phyloP scores from a whole-genome alignment of 2,329 filamentous ascomycete species.

The Colletotrichum musicola region DNA sequence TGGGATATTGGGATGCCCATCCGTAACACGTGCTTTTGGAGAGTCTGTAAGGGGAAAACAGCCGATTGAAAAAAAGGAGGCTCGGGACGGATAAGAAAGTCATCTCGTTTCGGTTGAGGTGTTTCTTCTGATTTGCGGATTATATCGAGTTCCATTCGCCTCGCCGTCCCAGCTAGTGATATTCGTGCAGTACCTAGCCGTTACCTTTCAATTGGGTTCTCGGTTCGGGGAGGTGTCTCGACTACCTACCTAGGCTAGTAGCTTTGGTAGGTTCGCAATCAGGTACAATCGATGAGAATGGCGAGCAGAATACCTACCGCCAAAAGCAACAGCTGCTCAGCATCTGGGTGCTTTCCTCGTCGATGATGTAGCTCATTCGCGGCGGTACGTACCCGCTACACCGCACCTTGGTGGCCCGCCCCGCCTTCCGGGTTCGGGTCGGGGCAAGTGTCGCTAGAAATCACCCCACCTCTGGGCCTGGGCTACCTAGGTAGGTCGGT shows the following conservation, averaged over 20 bases:
- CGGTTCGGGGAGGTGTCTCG: conserved; percentile 8
- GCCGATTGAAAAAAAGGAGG: neutral
- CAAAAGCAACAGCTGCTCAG: neutral
- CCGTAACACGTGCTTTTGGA: conserved; percentile 17
- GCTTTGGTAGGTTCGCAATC: neutral
- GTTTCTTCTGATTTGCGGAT: conserved; percentile 17
- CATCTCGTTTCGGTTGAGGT: conserved; percentile 5
- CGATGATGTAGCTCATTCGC: conserved; percentile 4
- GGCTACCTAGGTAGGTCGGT: too few species aligned
- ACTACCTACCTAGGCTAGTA: too few species aligned
- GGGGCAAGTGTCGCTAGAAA: neutral
- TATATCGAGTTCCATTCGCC: neutral
- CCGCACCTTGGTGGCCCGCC: conserved; percentile 17
- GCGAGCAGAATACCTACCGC: neutral
- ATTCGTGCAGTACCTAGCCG: too few species aligned
- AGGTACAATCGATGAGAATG: neutral
- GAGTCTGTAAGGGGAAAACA: neutral
- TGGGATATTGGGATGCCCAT: neutral
- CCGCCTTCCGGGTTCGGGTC: conserved; percentile 21
- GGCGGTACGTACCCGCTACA: conserved; percentile 13
- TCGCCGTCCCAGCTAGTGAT: neutral
- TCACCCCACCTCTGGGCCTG: conserved; percentile 14
- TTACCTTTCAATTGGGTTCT: neutral
- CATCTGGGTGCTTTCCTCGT: neutral
- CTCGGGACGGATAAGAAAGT: neutral